phyloP scores from a whole-genome alignment of 1,139 yeast genomes.

The Candida albicans region DNA sequence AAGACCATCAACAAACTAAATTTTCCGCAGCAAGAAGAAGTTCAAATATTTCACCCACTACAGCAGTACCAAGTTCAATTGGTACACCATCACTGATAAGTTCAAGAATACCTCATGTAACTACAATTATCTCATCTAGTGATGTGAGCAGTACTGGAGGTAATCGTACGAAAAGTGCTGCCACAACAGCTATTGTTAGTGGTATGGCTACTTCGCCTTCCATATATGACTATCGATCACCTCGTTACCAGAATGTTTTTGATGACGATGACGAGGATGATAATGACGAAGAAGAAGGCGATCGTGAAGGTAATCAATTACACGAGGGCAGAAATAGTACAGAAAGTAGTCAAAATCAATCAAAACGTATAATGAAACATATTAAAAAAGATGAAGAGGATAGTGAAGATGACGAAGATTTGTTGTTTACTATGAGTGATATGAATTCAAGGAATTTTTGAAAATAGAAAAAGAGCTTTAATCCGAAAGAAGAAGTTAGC shows the following conservation, averaged over 20 bases:
- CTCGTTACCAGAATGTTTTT: slow-evolving; percentile 51
- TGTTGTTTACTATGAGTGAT: slow-evolving; percentile 87
- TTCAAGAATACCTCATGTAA: slow-evolving; percentile 11
- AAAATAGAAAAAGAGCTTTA: neutral
- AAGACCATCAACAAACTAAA: slow-evolving; percentile 1
- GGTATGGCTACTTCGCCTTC: slow-evolving; percentile 45
- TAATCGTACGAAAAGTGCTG: slow-evolving; percentile 9
- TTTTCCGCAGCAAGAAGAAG: slow-evolving; percentile 1
- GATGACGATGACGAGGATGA: slow-evolving; percentile 52
- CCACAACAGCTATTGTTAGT: slow-evolving; percentile 17
- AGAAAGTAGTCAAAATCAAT: slow-evolving; percentile 3
- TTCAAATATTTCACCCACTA: slow-evolving; percentile 2
- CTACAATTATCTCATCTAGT: slow-evolving; percentile 18
- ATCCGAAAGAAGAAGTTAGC: too few relatives aligned
- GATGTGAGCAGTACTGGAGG: slow-evolving; percentile 7
- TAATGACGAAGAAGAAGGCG: slow-evolving; percentile 46
- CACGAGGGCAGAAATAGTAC: neutral
- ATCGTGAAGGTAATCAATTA: slow-evolving; percentile 16
- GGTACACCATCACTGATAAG: slow-evolving; percentile 4
- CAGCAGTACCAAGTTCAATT: neutral
- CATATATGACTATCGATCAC: slow-evolving; percentile 22
- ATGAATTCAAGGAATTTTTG: slow-evolving; percentile 51
- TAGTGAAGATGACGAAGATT: slow-evolving; percentile 75
- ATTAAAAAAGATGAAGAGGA: slow-evolving; percentile 34
- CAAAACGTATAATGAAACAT: neutral